Conservation (phyloP, 2,329 filamentous ascomycete species). For the Pyrenophora graminea region DNA sequence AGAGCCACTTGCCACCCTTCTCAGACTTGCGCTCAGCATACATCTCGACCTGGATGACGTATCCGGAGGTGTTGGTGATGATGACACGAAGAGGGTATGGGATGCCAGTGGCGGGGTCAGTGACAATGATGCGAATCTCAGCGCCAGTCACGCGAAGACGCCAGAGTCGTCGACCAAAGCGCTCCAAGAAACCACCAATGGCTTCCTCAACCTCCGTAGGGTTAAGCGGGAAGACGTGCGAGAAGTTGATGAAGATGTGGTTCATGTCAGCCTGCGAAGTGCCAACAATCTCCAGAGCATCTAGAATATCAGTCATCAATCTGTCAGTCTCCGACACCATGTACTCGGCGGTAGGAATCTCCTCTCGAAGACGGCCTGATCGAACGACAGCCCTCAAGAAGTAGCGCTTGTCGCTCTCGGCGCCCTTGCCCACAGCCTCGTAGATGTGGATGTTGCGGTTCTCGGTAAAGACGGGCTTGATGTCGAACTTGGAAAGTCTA, state of each 20-base stretch:
- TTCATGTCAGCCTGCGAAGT: constrained; percentile 99
- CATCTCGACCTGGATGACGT: constrained; percentile 95
- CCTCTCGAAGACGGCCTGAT: constrained; percentile 89
- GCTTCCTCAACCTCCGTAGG: constrained; percentile 90
- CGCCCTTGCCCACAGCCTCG: constrained; percentile 91
- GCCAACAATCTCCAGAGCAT: constrained; percentile 96
- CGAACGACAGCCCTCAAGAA: constrained; percentile 96
- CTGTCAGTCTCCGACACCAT: constrained; percentile 96
- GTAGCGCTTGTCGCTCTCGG: constrained; percentile 96
- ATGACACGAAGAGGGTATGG: constrained; percentile 93
- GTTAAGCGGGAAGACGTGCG: constrained; percentile 89
- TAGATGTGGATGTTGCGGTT: constrained; percentile 99
- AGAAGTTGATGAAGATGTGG: constrained; percentile 99
- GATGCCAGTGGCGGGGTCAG: constrained; percentile 78
- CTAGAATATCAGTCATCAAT: constrained; percentile 95
- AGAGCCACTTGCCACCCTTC: constrained; percentile 91
- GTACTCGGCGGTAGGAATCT: constrained; percentile 98
- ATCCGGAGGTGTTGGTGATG: constrained; percentile 97
- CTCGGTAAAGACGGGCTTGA: constrained; percentile 97
- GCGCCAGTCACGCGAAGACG: constrained; percentile 94
- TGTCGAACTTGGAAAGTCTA: constrained; percentile 93
- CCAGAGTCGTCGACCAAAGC: constrained; percentile 94
- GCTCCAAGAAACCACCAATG: constrained; percentile 91
- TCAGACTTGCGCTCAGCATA: constrained; percentile 98
- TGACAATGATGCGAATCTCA: constrained; percentile 98